phyloP scores from a whole-genome alignment of 805 yeast species.

The Suhomyces pyralidae region DNA sequence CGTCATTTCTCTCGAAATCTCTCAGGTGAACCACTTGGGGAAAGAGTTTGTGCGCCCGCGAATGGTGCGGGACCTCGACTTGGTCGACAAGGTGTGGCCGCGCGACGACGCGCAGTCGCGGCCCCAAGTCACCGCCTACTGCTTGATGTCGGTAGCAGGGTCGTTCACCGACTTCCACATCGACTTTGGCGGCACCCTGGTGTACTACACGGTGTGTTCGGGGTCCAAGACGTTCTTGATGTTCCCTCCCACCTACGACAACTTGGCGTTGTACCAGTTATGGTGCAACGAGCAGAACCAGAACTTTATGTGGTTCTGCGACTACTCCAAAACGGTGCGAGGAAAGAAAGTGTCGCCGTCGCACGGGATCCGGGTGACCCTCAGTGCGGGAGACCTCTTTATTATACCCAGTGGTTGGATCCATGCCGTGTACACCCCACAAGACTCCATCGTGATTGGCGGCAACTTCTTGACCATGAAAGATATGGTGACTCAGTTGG shows the following conservation, averaged over 20 bases:
- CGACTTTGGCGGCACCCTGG: conserved; percentile 92
- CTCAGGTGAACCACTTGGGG: conserved; percentile 50
- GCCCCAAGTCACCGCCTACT: conserved; percentile 70
- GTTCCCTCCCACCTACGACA: conserved; percentile 70
- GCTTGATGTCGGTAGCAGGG: conserved; percentile 78
- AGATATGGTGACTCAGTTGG: conserved; percentile 61
- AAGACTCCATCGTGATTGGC: conserved; percentile 78
- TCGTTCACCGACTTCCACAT: conserved; percentile 88
- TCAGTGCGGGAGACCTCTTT: conserved; percentile 67
- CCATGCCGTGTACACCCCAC: conserved; percentile 82
- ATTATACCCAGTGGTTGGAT: conserved; percentile 92
- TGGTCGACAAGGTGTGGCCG: conserved; percentile 67
- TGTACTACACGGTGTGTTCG: conserved; percentile 75
- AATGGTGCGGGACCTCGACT: conserved; percentile 62
- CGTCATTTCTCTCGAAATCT: conserved; percentile 79
- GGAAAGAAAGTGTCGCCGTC: conserved; percentile 28
- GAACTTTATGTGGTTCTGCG: conserved; percentile 62
- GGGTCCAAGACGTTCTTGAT: conserved; percentile 75
- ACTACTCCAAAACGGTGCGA: conserved; percentile 32
- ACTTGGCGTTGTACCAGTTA: conserved; percentile 56
- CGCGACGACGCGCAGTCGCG: conserved; percentile 26
- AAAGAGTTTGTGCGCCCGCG: conserved; percentile 56
- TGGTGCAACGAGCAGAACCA: conserved; percentile 76
- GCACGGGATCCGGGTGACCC: conserved; percentile 51
- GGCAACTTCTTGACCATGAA: conserved; percentile 77